Conservation (phyloP, 106 monocot genomes). For the Dendrobium catenatum region DNA sequence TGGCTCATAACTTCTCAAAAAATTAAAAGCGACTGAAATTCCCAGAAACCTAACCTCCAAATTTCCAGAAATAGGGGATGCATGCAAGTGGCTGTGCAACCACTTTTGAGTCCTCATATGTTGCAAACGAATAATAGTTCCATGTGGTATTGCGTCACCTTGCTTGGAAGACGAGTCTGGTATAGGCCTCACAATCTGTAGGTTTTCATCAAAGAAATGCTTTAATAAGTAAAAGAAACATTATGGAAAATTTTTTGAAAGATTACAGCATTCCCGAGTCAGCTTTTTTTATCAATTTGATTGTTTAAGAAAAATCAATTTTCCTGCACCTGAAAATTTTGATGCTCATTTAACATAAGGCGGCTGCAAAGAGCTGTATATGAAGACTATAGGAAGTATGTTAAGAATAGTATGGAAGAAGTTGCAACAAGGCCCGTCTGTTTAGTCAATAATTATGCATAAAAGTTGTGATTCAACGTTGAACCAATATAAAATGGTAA, state of each 20-base stretch:
- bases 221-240: not conserved
- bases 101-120: slow-evolving; percentile 71
- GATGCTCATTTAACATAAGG: not conserved
- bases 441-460: not conserved
- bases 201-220: not conserved
- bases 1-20: not conserved
- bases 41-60: slow-evolving; percentile 40
- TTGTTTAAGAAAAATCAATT: not conserved
- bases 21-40: not conserved
- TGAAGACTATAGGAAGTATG: too few species aligned
- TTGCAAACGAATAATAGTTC: slow-evolving; percentile 51
- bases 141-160: slow-evolving; percentile 65
- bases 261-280: not conserved
- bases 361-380: not conserved
- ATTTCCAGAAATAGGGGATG: slow-evolving; percentile 73
- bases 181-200: slow-evolving; percentile 50
- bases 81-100: slow-evolving; percentile 75
- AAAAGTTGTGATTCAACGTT: not conserved
- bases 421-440: not conserved
- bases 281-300: too few species aligned
- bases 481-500: not conserved
- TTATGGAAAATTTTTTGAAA: not conserved
- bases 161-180: slow-evolving; percentile 59
- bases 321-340: not conserved
- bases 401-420: not conserved